Percentiles rank a stretch among this genome's conserved stretches.
Evolutionary conservation across 768 basidiomycete genomes (phyloP).

Genomic region (Serendipita sp.): DNA sequence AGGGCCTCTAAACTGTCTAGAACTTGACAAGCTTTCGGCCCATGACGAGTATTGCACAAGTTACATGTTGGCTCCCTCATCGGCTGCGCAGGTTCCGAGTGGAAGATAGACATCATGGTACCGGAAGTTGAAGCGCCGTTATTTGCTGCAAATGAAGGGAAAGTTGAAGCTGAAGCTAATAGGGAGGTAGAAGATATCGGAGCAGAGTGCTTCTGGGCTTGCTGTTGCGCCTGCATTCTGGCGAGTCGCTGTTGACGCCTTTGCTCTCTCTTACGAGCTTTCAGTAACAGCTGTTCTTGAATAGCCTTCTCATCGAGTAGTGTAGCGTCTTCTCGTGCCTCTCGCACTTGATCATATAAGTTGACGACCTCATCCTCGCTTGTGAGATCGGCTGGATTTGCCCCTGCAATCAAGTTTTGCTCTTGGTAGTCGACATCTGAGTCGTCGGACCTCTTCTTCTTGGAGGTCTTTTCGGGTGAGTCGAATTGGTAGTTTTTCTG

Average conservation of each 20-base stretch:
- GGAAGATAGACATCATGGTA: no score
- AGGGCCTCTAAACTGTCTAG: background rate
- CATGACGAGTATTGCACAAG: conserved; percentile 1
- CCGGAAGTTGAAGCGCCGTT: no score
- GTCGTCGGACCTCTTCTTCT: conserved; percentile 23
- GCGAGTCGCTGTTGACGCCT: background rate
- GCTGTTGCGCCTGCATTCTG: background rate
- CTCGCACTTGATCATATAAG: no score
- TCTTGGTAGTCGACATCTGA: conserved; percentile 25
- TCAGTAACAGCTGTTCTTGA: background rate
- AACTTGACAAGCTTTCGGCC: background rate
- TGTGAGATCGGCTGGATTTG: conserved; percentile 16
- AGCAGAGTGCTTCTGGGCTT: background rate
- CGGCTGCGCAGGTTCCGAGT: no score
- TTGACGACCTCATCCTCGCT: background rate
- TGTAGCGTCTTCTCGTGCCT: background rate
- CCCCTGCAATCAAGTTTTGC: conserved; percentile 15
- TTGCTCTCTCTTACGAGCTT: background rate
- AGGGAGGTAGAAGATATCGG: background rate
- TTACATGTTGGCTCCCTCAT: background rate
- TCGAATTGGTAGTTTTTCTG: conserved; percentile 25
- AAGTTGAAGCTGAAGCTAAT: background rate
- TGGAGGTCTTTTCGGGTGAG: conserved; percentile 23
- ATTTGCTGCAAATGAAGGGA: no score
- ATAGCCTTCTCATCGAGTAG: background rate